Evolutionary conservation across 345 rosid species (phyloP), one percentile per base, ranked within the genome.

Genomic region (Physaria fendleri): DNA sequence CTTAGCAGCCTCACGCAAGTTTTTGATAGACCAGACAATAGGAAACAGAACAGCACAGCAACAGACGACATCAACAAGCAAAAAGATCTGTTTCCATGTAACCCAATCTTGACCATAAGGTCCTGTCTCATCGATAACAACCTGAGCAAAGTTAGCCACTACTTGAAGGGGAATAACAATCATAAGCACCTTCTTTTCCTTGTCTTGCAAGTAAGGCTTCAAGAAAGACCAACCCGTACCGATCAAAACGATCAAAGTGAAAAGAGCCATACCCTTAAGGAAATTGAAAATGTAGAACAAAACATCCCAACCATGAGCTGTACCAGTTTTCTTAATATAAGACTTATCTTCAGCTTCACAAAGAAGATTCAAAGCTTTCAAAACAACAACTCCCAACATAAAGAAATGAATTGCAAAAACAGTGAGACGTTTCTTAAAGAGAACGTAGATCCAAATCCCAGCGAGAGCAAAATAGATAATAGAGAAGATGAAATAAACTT

Each of bases 171-270:
- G 99, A 38, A 93, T 93, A 30, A 93, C 99, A 16, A 93, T 83
- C 82, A 93, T 93, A 78, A 88, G 59, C 5, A 93, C 99, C 72
- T 85, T 93, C 81, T 93, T 89, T 52, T 93, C 99, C 74, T 93
- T 93, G 73, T 87, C 91, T 81, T 93, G 99, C 76, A 93, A 54
- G 69, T 79, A 93, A 2, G 99, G 99, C 62, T 93, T 93, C 84
- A 93, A 68, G 68, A 93, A 86, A 27, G 99, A 86, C 97, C 99
- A 93, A 0, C 99, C 97, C 0, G 99, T 89, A 0, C 95, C 97
- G 21, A 93, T 93, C 85, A 93, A 67, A 58, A 89, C 99, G 66
- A 93, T 93, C 65, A 93, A 40, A 12, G 95, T 86, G 74, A 93
- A 93, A 6, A 93, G 81, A 23, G 78, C 77, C 68, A 93, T 82